phyloP scores from a whole-genome alignment of 2,329 filamentous ascomycete genomes.

The Colletotrichum tabaci region DNA sequence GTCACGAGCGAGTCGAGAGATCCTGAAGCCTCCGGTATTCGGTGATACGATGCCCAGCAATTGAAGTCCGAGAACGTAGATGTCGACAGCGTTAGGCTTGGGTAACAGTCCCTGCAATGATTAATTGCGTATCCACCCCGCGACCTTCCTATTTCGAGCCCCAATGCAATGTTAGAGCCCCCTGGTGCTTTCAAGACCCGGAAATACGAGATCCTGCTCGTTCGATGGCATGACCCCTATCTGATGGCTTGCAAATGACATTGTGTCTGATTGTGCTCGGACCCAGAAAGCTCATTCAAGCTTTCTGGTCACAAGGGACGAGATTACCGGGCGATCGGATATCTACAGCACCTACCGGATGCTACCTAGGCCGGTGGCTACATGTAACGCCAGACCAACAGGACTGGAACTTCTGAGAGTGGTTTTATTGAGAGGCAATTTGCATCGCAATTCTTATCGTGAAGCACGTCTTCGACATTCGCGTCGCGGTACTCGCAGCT shows the following conservation, averaged over 20 bases:
- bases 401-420: conserved; percentile 8
- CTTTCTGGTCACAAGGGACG: conserved; percentile 18
- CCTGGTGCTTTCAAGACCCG: neutral
- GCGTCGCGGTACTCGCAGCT: neutral
- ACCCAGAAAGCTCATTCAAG: conserved; percentile 8
- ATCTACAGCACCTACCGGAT: conserved; percentile 31
- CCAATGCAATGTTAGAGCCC: conserved; percentile 8
- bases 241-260: conserved; percentile 14
- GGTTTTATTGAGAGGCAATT: neutral
- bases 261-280: neutral
- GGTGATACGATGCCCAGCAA: neutral
- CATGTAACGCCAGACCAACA: neutral
- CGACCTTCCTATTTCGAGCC: conserved; percentile 28
- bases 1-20: too few relatives aligned
- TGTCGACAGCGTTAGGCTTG: neutral
- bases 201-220: conserved; percentile 8
- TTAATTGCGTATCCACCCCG: conserved; percentile 13
- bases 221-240: conserved; percentile 4
- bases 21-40: too few relatives aligned
- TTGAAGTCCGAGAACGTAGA: neutral
- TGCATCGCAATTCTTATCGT: conserved; percentile 28
- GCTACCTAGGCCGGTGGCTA: conserved; percentile 29
- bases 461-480: conserved; percentile 25
- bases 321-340: conserved; percentile 29
- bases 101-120: neutral